phyloP scores from a whole-genome alignment of 331 rosid species.

The Arachis monticola region DNA sequence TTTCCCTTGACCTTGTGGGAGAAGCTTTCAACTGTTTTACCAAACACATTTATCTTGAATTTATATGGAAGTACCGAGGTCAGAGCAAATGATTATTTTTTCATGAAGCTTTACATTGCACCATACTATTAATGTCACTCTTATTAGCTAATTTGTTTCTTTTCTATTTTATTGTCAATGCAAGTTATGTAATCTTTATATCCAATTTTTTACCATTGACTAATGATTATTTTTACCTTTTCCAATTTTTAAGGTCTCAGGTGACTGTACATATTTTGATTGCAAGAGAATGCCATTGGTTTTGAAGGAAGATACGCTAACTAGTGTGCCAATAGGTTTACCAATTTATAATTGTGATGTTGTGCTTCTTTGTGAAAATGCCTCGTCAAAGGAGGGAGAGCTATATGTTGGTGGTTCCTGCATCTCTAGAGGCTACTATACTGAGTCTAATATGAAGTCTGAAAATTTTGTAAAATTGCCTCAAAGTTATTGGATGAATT shows the following conservation, averaged over 20 bases:
- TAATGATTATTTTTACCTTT: conserved; percentile 37
- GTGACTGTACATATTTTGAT: conserved; percentile 96
- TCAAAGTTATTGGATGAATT: conserved; percentile 41
- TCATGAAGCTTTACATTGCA: not conserved
- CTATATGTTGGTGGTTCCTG: conserved; percentile 83
- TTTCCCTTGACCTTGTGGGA: conserved; percentile 71
- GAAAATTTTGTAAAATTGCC: conserved; percentile 51
- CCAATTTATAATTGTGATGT: conserved; percentile 83
- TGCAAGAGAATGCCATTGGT: conserved; percentile 79
- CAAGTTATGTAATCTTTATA: conserved; percentile 1
- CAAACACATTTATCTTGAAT: conserved; percentile 79
- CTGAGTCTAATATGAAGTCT: conserved; percentile 49
- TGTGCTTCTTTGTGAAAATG: conserved; percentile 59
- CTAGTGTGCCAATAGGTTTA: conserved; percentile 82
- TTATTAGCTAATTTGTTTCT: conserved; percentile 29
- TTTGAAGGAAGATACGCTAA: conserved; percentile 62
- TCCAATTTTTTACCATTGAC: conserved; percentile 29
- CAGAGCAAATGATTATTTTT: conserved; percentile 19
- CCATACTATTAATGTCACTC: conserved; percentile 31
- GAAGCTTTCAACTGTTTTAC: conserved; percentile 62
- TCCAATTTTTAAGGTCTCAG: conserved; percentile 68
- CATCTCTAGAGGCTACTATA: conserved; percentile 69
- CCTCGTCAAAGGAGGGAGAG: conserved; percentile 67
- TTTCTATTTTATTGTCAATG: conserved; percentile 44
- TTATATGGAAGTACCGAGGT: conserved; percentile 97